A percentile compares a stretch with the other conserved stretches of the same genome.
These are phyloP conservation scores for Colletotrichum sp. DNA, from an alignment of 2,329 filamentous ascomycete species.

Conservation along the genomic window DNA sequence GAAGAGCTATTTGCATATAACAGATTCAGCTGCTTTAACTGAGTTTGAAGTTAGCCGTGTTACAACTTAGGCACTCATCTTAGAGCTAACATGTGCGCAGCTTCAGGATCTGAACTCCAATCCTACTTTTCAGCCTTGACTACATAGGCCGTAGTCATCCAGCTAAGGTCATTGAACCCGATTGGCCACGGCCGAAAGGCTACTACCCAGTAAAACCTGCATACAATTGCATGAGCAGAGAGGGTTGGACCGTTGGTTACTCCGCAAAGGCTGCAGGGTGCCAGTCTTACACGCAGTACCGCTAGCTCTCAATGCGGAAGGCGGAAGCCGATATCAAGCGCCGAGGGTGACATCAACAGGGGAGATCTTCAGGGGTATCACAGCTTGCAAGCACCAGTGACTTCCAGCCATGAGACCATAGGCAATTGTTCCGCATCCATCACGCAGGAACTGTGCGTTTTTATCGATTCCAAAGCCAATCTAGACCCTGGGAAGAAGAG, in stretches of 20 bases:
- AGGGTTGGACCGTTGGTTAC: background rate
- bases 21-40: background rate
- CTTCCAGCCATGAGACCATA: background rate
- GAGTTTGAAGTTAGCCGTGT: background rate
- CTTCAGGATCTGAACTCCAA: background rate
- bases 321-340: background rate
- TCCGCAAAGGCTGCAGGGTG: background rate
- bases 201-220: background rate
- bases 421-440: background rate
- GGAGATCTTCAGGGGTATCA: background rate
- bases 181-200: background rate
- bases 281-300: background rate
- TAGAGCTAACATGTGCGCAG: background rate
- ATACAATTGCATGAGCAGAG: background rate
- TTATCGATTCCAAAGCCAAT: background rate
- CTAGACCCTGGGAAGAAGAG: background rate
- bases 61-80: background rate
- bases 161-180: background rate
- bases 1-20: background rate
- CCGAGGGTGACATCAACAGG: background rate
- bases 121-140: background rate
- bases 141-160: background rate
- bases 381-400: background rate
- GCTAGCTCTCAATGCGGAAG: slow-evolving; percentile 2
- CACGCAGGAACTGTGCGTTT: background rate